Conservation (phyloP, 148 eudicot species). For the Persicaria maculosa region DNA sequence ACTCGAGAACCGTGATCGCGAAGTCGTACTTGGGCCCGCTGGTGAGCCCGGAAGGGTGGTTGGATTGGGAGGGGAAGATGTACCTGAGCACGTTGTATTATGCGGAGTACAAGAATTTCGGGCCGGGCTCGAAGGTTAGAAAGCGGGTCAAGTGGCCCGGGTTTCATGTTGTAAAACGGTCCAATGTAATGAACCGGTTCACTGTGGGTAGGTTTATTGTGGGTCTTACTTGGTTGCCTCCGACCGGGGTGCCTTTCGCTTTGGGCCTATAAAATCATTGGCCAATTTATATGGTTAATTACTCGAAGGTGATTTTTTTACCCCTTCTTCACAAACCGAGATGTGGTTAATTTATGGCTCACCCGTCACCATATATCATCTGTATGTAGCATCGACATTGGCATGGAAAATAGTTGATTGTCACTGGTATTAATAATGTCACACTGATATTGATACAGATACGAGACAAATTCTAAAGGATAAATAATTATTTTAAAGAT, state of each 20-base stretch:
- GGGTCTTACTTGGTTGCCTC: constrained; percentile 26
- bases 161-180: constrained; percentile 16
- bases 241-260: constrained; percentile 25
- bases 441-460: too few relatives aligned
- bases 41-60: constrained; percentile 31
- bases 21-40: constrained; percentile 20
- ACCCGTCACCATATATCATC: background rate
- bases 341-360: background rate
- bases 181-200: constrained; percentile 21
- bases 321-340: too few relatives aligned
- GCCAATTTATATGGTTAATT: background rate
- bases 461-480: too few relatives aligned
- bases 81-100: constrained; percentile 29
- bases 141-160: constrained; percentile 34
- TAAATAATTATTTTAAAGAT: too few relatives aligned
- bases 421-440: background rate
- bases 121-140: constrained; percentile 32
- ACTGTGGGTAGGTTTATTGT: constrained; percentile 24
- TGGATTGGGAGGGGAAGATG: constrained; percentile 30
- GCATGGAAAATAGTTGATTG: background rate
- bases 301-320: background rate
- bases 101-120: constrained; percentile 35
- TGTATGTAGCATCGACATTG: background rate
- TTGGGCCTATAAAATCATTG: constrained; percentile 1
- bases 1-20: constrained; percentile 26